Evolutionary conservation across 768 basidiomycete genomes (phyloP).

Genomic region (Lactifluus hygrophoroides): DNA sequence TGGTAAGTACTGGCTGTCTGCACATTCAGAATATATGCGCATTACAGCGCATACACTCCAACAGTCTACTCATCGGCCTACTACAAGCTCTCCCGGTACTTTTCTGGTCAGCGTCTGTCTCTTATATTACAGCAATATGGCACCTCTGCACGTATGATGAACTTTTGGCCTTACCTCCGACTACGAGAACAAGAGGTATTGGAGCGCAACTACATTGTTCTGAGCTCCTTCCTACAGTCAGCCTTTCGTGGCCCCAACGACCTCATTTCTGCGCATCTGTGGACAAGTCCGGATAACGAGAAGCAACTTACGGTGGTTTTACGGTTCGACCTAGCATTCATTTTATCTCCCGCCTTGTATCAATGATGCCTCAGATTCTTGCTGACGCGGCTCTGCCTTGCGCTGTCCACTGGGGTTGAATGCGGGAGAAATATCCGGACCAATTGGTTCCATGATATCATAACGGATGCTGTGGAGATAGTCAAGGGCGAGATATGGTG

Average conservation of each 20-base stretch:
- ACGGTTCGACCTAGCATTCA: conserved; percentile 34
- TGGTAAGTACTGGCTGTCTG: conserved; percentile 30
- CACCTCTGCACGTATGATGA: conserved; percentile 37
- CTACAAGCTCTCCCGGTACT: conserved; percentile 38
- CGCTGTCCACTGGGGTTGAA: conserved; percentile 40
- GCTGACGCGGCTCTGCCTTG: conserved; percentile 54
- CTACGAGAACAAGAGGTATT: conserved; percentile 39
- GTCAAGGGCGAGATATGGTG: conserved; percentile 54
- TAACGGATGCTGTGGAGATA: conserved; percentile 46
- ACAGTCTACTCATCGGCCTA: conserved; percentile 58
- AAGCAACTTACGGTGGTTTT: conserved; percentile 49
- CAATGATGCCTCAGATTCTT: conserved; percentile 40
- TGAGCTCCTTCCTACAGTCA: conserved; percentile 42
- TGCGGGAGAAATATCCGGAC: conserved; percentile 22
- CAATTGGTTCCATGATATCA: conserved; percentile 29
- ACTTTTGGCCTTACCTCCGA: conserved; percentile 67
- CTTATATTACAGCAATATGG: conserved; percentile 30
- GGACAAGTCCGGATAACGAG: conserved; percentile 51
- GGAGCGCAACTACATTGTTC: conserved; percentile 33
- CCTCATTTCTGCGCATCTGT: conserved; percentile 39
- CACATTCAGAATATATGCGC: not conserved
- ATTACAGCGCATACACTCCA: conserved; percentile 8
- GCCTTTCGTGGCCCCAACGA: conserved; percentile 27
- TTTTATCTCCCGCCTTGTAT: not conserved
- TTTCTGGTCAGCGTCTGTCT: conserved; percentile 42